Percentiles rank a stretch among this genome's conserved stretches.
Conservation (phyloP, 164 flowering plant genomes). For the Vitis rupestris region DNA sequence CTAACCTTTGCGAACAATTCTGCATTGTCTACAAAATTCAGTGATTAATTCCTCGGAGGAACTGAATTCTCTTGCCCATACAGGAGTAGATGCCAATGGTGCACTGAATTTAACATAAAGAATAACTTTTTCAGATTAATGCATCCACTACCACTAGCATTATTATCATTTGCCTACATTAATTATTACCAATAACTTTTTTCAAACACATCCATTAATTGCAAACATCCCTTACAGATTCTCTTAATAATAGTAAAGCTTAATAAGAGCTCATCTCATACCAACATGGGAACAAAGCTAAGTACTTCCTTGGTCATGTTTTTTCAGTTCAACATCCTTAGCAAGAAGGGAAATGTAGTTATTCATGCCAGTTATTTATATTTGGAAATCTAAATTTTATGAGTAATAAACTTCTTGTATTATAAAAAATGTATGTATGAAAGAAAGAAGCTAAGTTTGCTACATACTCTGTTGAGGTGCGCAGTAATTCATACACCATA, state of each 20-base stretch:
- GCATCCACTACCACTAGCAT: neutral
- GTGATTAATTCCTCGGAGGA: constrained; percentile 89
- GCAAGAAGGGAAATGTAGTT: neutral
- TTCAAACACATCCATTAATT: too few relatives aligned
- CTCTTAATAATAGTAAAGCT: too few relatives aligned
- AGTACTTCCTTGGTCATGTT: neutral
- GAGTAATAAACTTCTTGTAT: neutral
- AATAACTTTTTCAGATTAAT: neutral
- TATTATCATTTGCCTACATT: neutral
- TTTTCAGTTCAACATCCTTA: constrained; percentile 1
- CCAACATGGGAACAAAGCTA: too few relatives aligned
- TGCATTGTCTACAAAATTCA: constrained; percentile 95
- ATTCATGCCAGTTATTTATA: neutral
- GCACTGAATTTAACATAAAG: constrained; percentile 49
- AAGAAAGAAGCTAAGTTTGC: constrained; percentile 2
- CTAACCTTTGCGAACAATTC: constrained; percentile 95
- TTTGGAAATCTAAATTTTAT: neutral
- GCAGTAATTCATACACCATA: constrained; percentile 95
- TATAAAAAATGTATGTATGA: neutral
- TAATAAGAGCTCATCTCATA: too few relatives aligned
- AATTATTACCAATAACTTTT: too few relatives aligned
- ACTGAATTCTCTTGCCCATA: constrained; percentile 87
- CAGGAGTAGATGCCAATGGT: constrained; percentile 87
- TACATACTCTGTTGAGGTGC: constrained; percentile 96
- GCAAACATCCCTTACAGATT: too few relatives aligned